phyloP scores from a whole-genome alignment of 2,329 filamentous ascomycete genomes.

The Alternaria sp. region DNA sequence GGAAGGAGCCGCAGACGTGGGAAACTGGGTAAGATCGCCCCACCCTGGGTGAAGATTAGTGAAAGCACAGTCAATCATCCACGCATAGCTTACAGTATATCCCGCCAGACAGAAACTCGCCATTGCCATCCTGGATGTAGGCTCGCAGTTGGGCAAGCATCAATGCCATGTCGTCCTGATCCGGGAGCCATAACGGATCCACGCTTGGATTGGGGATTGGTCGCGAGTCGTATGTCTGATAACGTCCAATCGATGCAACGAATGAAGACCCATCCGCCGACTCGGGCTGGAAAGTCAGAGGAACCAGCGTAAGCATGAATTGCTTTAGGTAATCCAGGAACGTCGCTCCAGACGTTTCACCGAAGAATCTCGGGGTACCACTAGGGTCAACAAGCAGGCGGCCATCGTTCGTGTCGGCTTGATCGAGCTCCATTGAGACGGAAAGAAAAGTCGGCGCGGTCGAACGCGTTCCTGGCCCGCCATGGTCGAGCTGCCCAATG shows the following conservation, averaged over 20 bases:
- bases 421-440: constrained; percentile 9
- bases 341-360: constrained; percentile 34
- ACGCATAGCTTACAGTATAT: constrained; percentile 23
- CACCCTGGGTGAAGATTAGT: constrained; percentile 16
- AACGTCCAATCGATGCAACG: constrained; percentile 27
- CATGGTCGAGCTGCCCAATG: constrained; percentile 17
- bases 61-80: neutral
- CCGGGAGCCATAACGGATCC: constrained; percentile 34
- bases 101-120: constrained; percentile 28
- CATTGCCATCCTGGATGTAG: constrained; percentile 35
- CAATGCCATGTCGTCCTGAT: constrained; percentile 21
- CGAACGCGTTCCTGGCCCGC: constrained; percentile 7
- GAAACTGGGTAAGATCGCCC: constrained; percentile 28
- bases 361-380: constrained; percentile 26
- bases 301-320: constrained; percentile 33
- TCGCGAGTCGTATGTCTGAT: constrained; percentile 38
- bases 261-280: constrained; percentile 27
- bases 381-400: constrained; percentile 28
- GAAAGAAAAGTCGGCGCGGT: constrained; percentile 14
- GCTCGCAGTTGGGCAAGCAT: constrained; percentile 31
- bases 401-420: constrained; percentile 14
- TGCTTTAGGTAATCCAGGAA: constrained; percentile 35
- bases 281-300: constrained; percentile 21
- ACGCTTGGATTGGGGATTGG: constrained; percentile 32
- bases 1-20: constrained; percentile 15